Evolutionary conservation across 176 grass and related monocot genomes (phyloP).

Genomic region (Avena atlantica): DNA sequence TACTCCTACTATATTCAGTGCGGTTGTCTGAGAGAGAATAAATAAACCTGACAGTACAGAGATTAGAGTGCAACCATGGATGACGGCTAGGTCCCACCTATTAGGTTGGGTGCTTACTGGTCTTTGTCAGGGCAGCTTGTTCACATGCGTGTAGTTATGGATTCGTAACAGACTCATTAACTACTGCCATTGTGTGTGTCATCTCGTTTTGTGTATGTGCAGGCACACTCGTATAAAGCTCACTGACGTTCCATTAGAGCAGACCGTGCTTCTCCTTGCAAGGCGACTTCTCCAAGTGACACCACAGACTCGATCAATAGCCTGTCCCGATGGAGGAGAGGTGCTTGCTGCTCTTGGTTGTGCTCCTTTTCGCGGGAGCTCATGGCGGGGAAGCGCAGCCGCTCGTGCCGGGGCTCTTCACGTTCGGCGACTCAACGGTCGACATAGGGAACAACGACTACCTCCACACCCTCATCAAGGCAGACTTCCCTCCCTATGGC

Average conservation of each 20-base stretch:
- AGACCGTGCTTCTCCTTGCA: slow-evolving; percentile 25
- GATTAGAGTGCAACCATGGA: neutral
- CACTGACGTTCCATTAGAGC: neutral
- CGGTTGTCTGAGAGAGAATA: neutral
- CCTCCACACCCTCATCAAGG: slow-evolving; percentile 78
- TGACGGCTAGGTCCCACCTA: slow-evolving; percentile 18
- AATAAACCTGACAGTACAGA: neutral
- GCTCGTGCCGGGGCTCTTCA: slow-evolving; percentile 79
- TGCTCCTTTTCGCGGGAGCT: slow-evolving; percentile 44
- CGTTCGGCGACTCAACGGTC: slow-evolving; percentile 85
- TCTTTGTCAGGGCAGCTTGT: slow-evolving; percentile 27
- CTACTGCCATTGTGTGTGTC: neutral
- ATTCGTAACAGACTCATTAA: slow-evolving; percentile 40
- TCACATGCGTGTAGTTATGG: slow-evolving; percentile 34
- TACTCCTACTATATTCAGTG: neutral
- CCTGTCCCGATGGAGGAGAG: slow-evolving; percentile 18
- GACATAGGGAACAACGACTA: slow-evolving; percentile 98
- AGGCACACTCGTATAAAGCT: slow-evolving; percentile 45
- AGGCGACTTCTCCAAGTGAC: neutral
- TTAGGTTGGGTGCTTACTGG: neutral
- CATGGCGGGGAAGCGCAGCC: slow-evolving; percentile 58
- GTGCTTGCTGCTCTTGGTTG: slow-evolving; percentile 35
- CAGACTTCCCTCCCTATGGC: slow-evolving; percentile 87
- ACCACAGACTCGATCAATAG: neutral
- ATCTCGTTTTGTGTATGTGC: neutral